Percentiles rank a stretch among this genome's conserved stretches.
Conservation (phyloP, 805 yeast genomes). For the Teunomyces lycoperdinae region DNA sequence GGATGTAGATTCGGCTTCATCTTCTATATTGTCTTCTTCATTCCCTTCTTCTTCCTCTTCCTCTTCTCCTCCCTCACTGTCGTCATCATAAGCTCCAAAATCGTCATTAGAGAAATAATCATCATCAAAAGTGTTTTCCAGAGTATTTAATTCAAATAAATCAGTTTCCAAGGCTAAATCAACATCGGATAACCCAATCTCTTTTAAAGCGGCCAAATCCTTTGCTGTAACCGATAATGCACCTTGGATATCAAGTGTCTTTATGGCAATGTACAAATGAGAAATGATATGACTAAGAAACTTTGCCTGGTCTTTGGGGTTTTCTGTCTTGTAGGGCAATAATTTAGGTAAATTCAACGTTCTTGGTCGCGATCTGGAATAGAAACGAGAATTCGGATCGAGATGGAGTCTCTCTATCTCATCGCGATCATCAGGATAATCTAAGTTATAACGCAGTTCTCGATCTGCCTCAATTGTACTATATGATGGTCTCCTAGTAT, state of each 20-base stretch:
- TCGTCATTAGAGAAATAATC: slow-evolving; percentile 18
- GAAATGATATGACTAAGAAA: slow-evolving; percentile 78
- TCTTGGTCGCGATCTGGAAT: slow-evolving; percentile 36
- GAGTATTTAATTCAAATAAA: slow-evolving; percentile 34
- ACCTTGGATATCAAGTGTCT: slow-evolving; percentile 73
- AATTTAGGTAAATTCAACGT: slow-evolving; percentile 40
- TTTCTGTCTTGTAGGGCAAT: slow-evolving; percentile 75
- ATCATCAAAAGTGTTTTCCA: slow-evolving; percentile 12
- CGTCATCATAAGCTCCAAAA: slow-evolving; percentile 1
- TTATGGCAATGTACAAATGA: slow-evolving; percentile 74
- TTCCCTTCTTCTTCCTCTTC: slow-evolving; percentile 37
- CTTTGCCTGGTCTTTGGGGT: slow-evolving; percentile 62
- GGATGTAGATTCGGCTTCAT: slow-evolving; percentile 32
- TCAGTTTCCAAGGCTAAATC: slow-evolving; percentile 56
- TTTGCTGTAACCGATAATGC: slow-evolving; percentile 61
- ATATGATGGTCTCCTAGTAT: slow-evolving; percentile 19
- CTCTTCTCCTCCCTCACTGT: slow-evolving; percentile 8
- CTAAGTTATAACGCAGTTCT: slow-evolving; percentile 43
- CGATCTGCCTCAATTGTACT: slow-evolving; percentile 16
- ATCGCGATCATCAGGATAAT: slow-evolving; percentile 46
- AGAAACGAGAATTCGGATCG: slow-evolving; percentile 38
- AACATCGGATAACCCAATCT: slow-evolving; percentile 30
- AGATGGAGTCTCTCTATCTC: slow-evolving; percentile 24
- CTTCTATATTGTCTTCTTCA: slow-evolving; percentile 32
- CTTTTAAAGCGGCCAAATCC: slow-evolving; percentile 52